These are phyloP conservation scores for Magnolia changhungtana DNA, from an alignment of 164 flowering plant genomes.

Conservation along the genomic window DNA sequence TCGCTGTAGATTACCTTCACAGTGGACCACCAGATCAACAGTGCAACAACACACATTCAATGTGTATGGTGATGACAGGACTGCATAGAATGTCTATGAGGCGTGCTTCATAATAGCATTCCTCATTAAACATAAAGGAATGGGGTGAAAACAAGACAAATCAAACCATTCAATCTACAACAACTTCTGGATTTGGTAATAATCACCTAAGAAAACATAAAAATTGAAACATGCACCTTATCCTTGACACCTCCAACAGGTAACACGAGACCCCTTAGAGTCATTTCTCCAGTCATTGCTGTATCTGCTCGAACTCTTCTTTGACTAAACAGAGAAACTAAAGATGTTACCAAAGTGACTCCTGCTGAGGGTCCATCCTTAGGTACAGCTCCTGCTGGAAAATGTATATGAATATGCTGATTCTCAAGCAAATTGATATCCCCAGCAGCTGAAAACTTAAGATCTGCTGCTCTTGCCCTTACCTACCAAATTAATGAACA, in stretches of 20 bases:
- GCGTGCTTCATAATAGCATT: neutral
- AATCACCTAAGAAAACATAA: neutral
- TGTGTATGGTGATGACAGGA: too few relatives aligned
- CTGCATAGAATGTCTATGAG: too few relatives aligned
- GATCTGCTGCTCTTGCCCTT: conserved; percentile 79
- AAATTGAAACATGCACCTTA: conserved; percentile 46
- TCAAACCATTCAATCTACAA: neutral
- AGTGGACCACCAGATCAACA: too few relatives aligned
- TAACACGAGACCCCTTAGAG: conserved; percentile 89
- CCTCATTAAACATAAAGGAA: neutral
- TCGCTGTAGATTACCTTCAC: too few relatives aligned
- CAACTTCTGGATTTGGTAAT: neutral
- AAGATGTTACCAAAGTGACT: conserved; percentile 90
- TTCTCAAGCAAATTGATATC: conserved; percentile 68
- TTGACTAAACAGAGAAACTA: conserved; percentile 81
- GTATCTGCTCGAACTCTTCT: conserved; percentile 87
- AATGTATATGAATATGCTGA: conserved; percentile 91
- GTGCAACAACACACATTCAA: too few relatives aligned
- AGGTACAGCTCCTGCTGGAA: conserved; percentile 98
- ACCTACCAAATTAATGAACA: conserved; percentile 40
- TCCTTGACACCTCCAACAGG: conserved; percentile 99
- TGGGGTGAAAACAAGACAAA: neutral
- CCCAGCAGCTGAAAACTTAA: conserved; percentile 50
- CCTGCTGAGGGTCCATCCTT: conserved; percentile 99
- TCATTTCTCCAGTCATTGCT: conserved; percentile 99